phyloP scores from a whole-genome alignment of 2,329 filamentous ascomycete species.

The Ascochyta viciae-villosae region DNA sequence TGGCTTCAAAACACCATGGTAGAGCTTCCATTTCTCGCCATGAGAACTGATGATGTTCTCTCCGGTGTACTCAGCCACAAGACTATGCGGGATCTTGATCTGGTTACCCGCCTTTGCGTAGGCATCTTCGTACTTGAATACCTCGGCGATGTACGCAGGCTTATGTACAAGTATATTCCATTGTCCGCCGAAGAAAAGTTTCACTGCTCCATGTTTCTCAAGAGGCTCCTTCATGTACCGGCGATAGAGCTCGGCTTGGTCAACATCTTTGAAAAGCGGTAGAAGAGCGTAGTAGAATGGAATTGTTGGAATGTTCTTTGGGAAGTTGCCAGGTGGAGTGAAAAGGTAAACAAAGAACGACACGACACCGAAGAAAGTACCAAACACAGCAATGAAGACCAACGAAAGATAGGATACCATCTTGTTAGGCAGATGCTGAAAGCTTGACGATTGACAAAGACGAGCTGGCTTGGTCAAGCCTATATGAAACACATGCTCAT shows the following conservation, averaged over 20 bases:
- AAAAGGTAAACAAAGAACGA: slow-evolving; percentile 37
- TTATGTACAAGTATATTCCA: slow-evolving; percentile 59
- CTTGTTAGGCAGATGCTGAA: slow-evolving; percentile 7
- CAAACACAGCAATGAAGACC: slow-evolving; percentile 30
- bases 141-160: slow-evolving; percentile 53
- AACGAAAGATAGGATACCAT: slow-evolving; percentile 36
- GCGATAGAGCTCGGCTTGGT: slow-evolving; percentile 53
- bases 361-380: slow-evolving; percentile 21
- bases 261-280: slow-evolving; percentile 53
- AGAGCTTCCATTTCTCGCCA: slow-evolving; percentile 43
- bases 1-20: slow-evolving; percentile 39
- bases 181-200: slow-evolving; percentile 57
- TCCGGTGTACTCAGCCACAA: slow-evolving; percentile 41
- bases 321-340: slow-evolving; percentile 35
- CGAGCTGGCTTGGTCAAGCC: slow-evolving; percentile 11
- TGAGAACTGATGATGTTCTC: slow-evolving; percentile 46
- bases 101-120: slow-evolving; percentile 44
- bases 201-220: slow-evolving; percentile 54
- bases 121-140: slow-evolving; percentile 41
- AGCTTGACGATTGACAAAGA: slow-evolving; percentile 1
- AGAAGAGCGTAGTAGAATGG: slow-evolving; percentile 56
- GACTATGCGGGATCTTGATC: slow-evolving; percentile 42
- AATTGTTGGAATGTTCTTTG: slow-evolving; percentile 52
- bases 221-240: slow-evolving; percentile 51
- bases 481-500: slow-evolving; percentile 25